Evolutionary conservation across 768 basidiomycete genomes (phyloP).

Genomic region (Pisolithus sp.): DNA sequence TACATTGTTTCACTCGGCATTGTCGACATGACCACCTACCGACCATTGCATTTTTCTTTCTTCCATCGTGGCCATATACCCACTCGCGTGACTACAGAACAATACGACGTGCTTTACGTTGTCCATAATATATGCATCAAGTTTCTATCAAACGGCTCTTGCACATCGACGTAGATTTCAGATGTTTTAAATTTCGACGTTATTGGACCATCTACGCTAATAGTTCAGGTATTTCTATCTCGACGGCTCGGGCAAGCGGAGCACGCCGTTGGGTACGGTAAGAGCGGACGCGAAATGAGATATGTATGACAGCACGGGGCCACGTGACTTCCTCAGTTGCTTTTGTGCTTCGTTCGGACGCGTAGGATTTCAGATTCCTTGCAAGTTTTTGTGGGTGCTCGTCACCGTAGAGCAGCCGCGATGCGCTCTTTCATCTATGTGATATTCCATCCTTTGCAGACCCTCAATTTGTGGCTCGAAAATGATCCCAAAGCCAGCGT

Average conservation of each 20-base stretch:
- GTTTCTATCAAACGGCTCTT: too few relatives aligned
- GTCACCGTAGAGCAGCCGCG: slow-evolving; percentile 4
- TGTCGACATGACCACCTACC: slow-evolving; percentile 14
- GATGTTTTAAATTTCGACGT: too few relatives aligned
- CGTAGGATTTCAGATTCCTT: not conserved
- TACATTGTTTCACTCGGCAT: slow-evolving; percentile 20
- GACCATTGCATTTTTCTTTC: slow-evolving; percentile 12
- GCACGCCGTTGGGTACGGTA: too few relatives aligned
- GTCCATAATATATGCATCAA: slow-evolving; percentile 26
- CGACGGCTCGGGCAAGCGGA: too few relatives aligned
- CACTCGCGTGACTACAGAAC: slow-evolving; percentile 23
- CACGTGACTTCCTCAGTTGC: not conserved
- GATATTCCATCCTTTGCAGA: slow-evolving; percentile 46
- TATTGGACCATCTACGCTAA: not conserved
- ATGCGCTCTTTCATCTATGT: slow-evolving; percentile 31
- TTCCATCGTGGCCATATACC: slow-evolving; percentile 20
- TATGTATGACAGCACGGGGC: too few relatives aligned
- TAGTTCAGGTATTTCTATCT: too few relatives aligned
- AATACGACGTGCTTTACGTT: slow-evolving; percentile 22
- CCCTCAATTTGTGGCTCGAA: slow-evolving; percentile 42
- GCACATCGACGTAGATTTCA: not conserved
- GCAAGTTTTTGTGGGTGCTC: not conserved
- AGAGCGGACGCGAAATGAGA: too few relatives aligned
- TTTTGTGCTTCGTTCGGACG: not conserved
- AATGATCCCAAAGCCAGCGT: slow-evolving; percentile 43